Evolutionary conservation across 805 yeast genomes (phyloP).

Genomic region (Kuraishia piskuri): DNA sequence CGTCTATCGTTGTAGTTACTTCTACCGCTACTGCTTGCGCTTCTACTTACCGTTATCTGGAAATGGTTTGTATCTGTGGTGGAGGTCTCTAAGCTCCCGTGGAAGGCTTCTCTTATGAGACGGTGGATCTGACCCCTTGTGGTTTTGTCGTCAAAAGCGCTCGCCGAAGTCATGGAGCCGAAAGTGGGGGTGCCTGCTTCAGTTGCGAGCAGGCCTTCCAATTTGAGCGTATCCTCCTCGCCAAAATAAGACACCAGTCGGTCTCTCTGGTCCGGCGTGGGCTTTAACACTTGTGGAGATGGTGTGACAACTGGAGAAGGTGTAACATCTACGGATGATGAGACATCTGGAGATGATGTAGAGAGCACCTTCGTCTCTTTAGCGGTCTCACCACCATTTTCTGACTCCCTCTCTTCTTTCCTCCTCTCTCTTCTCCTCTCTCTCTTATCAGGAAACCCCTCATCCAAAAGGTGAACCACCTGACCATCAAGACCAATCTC

Average conservation of each 20-base stretch:
- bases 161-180: conserved; percentile 21
- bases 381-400: conserved; percentile 20
- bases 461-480: conserved; percentile 69
- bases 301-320: no score
- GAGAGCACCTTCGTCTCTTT: conserved; percentile 24
- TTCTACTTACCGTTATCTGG: conserved; percentile 47
- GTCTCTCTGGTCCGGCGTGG: conserved; percentile 27
- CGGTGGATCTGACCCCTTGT: conserved; percentile 76
- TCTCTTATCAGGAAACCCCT: conserved; percentile 46
- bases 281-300: conserved; percentile 15
- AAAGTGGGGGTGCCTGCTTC: conserved; percentile 20
- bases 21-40: conserved; percentile 7
- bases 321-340: no score
- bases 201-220: conserved; percentile 42
- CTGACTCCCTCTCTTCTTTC: conserved; percentile 27
- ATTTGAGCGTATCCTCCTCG: conserved; percentile 45
- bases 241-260: conserved; percentile 50
- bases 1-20: conserved; percentile 15
- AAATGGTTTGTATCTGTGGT: conserved; percentile 66
- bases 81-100: conserved; percentile 66
- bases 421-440: conserved; percentile 37
- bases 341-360: no score
- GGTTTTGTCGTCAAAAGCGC: conserved; percentile 55
- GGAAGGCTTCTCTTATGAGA: conserved; percentile 63
- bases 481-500: conserved; percentile 65